phyloP scores from a whole-genome alignment of 768 basidiomycete genomes.

The Pleurotus eryngii region DNA sequence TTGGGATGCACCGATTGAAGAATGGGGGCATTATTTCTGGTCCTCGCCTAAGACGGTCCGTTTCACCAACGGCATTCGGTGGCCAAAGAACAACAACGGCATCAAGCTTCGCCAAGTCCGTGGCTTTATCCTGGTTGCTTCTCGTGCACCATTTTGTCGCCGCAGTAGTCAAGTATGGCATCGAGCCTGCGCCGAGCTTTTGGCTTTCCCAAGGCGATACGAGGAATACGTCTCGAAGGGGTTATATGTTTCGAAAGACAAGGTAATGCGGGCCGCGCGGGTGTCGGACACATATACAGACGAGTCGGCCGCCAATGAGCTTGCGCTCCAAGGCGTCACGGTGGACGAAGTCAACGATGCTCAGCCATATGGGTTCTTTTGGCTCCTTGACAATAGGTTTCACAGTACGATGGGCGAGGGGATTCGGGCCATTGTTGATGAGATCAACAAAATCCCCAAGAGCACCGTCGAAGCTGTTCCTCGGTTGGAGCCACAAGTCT shows the following conservation, averaged over 20 bases:
- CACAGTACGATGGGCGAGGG: neutral
- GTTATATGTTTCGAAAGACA: neutral
- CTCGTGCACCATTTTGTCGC: neutral
- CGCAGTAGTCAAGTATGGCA: neutral
- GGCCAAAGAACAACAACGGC: neutral
- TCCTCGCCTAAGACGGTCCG: neutral
- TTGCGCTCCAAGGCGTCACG: neutral
- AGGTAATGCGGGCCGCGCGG: neutral
- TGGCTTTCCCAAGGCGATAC: neutral
- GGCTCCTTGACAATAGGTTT: neutral
- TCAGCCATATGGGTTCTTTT: neutral
- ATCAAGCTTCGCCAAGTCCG: neutral
- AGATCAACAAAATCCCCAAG: neutral
- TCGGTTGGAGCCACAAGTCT: neutral
- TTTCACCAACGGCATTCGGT: neutral
- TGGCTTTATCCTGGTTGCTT: neutral
- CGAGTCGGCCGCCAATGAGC: neutral
- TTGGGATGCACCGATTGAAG: neutral
- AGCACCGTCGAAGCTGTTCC: neutral
- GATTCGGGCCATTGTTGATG: neutral
- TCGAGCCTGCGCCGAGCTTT: neutral
- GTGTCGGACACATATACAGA: neutral
- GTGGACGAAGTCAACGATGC: neutral
- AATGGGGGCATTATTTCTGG: neutral
- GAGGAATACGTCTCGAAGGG: neutral